A percentile compares a stretch with the other conserved stretches of the same genome.
Evolutionary conservation across 148 eudicot species (phyloP).

Genomic region (Beta vulgaris): DNA sequence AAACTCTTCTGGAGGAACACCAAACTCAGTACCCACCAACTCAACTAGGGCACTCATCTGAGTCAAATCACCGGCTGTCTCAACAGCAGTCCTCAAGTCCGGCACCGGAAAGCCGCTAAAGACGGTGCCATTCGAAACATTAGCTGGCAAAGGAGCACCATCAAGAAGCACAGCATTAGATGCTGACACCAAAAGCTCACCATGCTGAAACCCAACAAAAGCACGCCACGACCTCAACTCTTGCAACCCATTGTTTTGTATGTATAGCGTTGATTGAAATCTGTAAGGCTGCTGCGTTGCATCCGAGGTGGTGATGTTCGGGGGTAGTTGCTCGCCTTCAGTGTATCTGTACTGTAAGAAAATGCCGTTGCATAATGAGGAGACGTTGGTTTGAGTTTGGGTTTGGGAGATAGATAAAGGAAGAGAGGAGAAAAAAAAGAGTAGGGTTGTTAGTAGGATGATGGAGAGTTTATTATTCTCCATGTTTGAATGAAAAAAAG

Average conservation of each 20-base stretch:
- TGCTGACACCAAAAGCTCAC: conserved; percentile 50
- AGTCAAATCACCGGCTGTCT: conserved; percentile 54
- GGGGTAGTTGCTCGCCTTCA: conserved; percentile 17
- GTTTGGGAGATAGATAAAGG: conserved; percentile 19
- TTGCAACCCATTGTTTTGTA: conserved; percentile 40
- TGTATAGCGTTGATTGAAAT: conserved; percentile 41
- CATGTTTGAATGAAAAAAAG: conserved; percentile 5
- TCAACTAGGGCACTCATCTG: conserved; percentile 46
- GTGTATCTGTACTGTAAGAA: conserved; percentile 19
- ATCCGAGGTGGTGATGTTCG: conserved; percentile 26
- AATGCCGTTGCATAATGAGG: conserved; percentile 12
- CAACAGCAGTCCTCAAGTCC: conserved; percentile 49
- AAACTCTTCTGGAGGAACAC: conserved; percentile 36
- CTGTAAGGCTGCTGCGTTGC: conserved; percentile 42
- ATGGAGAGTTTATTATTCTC: not conserved
- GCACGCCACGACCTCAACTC: conserved; percentile 57
- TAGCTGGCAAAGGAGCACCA: conserved; percentile 44
- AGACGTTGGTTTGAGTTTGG: conserved; percentile 7
- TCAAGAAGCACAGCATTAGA: conserved; percentile 49
- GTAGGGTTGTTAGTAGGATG: not conserved
- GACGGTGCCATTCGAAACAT: conserved; percentile 54
- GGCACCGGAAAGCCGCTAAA: conserved; percentile 35
- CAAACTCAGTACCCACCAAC: conserved; percentile 71
- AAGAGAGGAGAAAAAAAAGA: not conserved
- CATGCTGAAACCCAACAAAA: conserved; percentile 51